Conservation (phyloP, 345 rosid genomes). For the Lumnitzera racemosa region DNA sequence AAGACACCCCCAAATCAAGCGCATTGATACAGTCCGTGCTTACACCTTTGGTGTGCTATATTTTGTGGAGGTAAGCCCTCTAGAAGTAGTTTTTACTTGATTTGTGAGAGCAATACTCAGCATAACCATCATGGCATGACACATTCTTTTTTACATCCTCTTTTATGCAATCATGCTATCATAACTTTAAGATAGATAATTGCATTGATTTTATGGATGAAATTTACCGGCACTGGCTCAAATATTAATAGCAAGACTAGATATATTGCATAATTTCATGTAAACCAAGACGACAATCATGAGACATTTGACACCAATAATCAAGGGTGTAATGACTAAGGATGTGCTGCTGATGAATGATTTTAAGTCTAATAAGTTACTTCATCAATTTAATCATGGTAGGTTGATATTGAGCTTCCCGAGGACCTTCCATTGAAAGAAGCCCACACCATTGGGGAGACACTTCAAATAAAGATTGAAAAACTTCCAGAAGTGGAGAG, state of each 20-base stretch:
- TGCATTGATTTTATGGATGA: no score
- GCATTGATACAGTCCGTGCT: slow-evolving; percentile 86
- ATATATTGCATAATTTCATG: no score
- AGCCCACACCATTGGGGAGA: slow-evolving; percentile 77
- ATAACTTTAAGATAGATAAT: no score
- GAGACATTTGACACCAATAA: no score
- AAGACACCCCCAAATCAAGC: slow-evolving; percentile 68
- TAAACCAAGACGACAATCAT: no score
- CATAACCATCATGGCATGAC: neutral
- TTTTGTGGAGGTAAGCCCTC: slow-evolving; percentile 73
- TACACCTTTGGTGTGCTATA: slow-evolving; percentile 89
- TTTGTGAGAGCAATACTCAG: no score
- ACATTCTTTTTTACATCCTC: neutral
- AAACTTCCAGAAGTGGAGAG: slow-evolving; percentile 80
- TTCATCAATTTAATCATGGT: slow-evolving; percentile 1
- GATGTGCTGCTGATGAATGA: no score
- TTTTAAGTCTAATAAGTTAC: no score
- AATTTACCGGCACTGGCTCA: no score
- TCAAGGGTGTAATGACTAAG: no score
- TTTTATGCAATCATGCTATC: neutral
- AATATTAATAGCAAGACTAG: no score
- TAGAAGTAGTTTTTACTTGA: neutral
- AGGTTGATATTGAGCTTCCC: slow-evolving; percentile 87
- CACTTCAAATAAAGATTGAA: slow-evolving; percentile 75
- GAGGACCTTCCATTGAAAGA: slow-evolving; percentile 70